Base-by-base conservation (phyloP, 768 basidiomycete species). In the Leucosporidium scottii region DNA sequence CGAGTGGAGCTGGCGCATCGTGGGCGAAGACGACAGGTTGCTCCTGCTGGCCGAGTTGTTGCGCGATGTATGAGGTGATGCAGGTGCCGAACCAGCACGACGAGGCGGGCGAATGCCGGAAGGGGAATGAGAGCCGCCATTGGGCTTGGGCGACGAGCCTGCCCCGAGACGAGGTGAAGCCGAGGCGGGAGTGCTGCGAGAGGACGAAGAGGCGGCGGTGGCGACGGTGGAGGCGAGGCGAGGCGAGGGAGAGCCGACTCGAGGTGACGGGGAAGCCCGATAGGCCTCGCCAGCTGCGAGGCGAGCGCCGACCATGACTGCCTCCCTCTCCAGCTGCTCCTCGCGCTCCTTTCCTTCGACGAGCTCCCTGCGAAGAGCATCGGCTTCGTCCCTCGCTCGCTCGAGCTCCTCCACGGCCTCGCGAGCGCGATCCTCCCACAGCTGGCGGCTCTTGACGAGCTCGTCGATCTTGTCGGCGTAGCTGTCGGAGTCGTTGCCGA, bases 341-440 rank as follows among this genome's bases (percentile, higher is more conserved):
- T 58, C 50, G 1, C 62, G 34, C 28, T n/a, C 58, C 6, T 21
- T 44, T 8, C 31, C 55, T 15, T 61, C 51, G 10, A 23, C 15
- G 34, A 61, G 3, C 27, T 56, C 62, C n/a, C 25, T 36, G 9
- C 60, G 56, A 5, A 54, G n/a, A 8, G 13, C 21, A 4, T 61
- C 39, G 23, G 59, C 47, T 44, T 68, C 66, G 5, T 63, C 61
- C 30, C 51, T 34, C 0, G 64, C 28, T 0, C 15, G 12, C 4
- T 50, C 59, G 28, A 68, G 49, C 27, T 59, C 67, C 3, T 53
- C 51, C 44, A 63, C 44, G 3, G 67, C 63, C 7, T 59, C 60
- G 15, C 50, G 20, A 3, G 70, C 66, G 1, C 66, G 59, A 0
- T 15, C 5, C 36, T 67, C 63, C 70, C 70, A 71, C 0, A 39